A percentile compares a stretch with the other conserved stretches of the same genome.
phyloP scores from a whole-genome alignment of 768 basidiomycete genomes.

The Kwoniella pini region DNA sequence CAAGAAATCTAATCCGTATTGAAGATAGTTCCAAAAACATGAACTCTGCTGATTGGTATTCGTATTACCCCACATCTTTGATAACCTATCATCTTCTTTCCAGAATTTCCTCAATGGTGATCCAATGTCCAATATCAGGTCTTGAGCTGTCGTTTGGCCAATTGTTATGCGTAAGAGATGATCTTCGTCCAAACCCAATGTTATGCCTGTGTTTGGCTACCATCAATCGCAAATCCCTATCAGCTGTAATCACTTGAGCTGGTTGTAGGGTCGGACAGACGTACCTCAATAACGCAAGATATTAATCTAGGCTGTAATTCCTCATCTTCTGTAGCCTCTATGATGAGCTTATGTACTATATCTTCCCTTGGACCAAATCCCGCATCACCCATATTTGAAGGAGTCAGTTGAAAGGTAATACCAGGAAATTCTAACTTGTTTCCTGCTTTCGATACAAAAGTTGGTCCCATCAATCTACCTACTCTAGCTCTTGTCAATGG shows the following conservation, averaged over 20 bases:
- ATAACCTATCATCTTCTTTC: conserved; percentile 70
- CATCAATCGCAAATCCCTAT: too few species aligned
- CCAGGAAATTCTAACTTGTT: conserved; percentile 51
- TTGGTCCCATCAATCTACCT: conserved; percentile 47
- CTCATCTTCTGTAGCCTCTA: conserved; percentile 24
- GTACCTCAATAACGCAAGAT: conserved; percentile 26
- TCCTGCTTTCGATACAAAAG: conserved; percentile 24
- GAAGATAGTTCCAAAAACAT: conserved; percentile 72
- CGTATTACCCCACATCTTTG: conserved; percentile 42
- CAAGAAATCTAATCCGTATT: conserved; percentile 84
- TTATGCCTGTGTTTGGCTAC: conserved; percentile 41
- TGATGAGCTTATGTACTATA: conserved; percentile 21
- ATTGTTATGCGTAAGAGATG: conserved; percentile 64
- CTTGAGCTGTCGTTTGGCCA: conserved; percentile 78
- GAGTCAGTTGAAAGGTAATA: conserved; percentile 38
- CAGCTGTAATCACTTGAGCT: background rate
- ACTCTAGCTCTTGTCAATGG: conserved; percentile 30
- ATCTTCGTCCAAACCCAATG: conserved; percentile 37
- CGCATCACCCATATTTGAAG: background rate
- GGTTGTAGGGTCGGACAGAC: background rate
- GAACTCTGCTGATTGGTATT: background rate
- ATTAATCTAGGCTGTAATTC: conserved; percentile 9
- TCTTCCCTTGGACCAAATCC: conserved; percentile 29
- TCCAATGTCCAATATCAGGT: conserved; percentile 75
- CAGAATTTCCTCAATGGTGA: conserved; percentile 74